Base-by-base conservation (phyloP, 805 yeast species). In the Teunomyces aglyptinius region DNA sequence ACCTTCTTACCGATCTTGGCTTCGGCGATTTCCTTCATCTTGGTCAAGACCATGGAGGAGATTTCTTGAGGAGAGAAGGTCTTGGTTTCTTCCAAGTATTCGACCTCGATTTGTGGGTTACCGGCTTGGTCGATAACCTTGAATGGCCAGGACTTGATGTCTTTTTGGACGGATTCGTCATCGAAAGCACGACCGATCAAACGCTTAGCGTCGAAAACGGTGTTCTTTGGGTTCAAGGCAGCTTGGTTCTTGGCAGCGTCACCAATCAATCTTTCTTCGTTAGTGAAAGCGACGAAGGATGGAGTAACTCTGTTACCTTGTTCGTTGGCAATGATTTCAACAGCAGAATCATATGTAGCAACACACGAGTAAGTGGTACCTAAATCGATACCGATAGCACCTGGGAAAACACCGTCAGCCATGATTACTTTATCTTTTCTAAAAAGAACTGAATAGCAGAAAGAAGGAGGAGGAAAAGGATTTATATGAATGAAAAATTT, bases 391-490 rank as follows among this genome's bases (percentile, higher is more conserved):
- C 77, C 77, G 63, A 72, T 72, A 69, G 76, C 76, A 86, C 97
- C 97, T 84, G 91, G 94, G 86, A 87, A 90, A 80, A 90, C 94
- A 86, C 96, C 96, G 83, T 90, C 97, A 85, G 91, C 88, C 91
- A 85, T 85, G 75, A 75, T 77, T 59, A 44, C 45, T 38, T 47
- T 36, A 48, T 38, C 45, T 44, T 36, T 40, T 42, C 28, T 39
- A 45, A 24, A 31, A 29, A 22, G 44, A 41, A 41, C 36, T 43
- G 50, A 49, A 40, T 38, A 46, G 33, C 28, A 48, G 28, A 43
- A 47, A 36, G 35, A 33, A 46, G 43, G 34, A 42, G 35, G 45
- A 41, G 22, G 43, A 34, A 44, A 47, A 44, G 50, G 44, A 47
- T 45, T 38, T 38, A 29, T 38, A 19, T 38, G 22, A 34, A 28